These are phyloP conservation scores for Canavalia gladiata DNA, from an alignment of 306 rosid genomes.

Conservation along the genomic window DNA sequence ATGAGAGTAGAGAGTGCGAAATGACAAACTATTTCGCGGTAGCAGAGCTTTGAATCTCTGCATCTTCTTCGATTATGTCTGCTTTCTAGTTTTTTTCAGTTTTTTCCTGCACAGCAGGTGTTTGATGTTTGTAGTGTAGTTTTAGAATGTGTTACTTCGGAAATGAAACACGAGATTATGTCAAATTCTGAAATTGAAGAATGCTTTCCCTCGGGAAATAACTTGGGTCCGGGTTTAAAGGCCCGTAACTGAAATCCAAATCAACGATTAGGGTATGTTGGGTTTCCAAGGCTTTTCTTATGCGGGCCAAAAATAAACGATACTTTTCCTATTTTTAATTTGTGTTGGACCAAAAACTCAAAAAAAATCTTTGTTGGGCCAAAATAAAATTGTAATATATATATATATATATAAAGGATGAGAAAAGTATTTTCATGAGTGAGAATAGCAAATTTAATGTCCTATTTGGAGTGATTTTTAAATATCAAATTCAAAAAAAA, in stretches of 20 bases:
- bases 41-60: constrained; percentile 71
- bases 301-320: background rate
- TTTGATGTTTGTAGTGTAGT: constrained; percentile 44
- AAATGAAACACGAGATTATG: background rate
- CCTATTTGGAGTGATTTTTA: no score
- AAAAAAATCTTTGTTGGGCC: no score
- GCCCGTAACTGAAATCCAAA: background rate
- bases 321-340: background rate
- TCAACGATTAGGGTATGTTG: background rate
- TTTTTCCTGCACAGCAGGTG: constrained; percentile 42
- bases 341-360: background rate
- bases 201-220: background rate
- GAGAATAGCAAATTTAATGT: no score
- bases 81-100: background rate
- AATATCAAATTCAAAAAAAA: no score
- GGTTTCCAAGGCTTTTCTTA: background rate
- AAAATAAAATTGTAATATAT: no score
- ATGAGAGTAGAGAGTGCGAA: constrained; percentile 52
- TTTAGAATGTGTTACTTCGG: background rate
- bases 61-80: constrained; percentile 58
- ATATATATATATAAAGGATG: no score
- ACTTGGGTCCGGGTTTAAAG: constrained; percentile 18
- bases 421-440: no score
- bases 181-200: constrained; percentile 15
- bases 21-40: constrained; percentile 49